Percentiles rank a stretch among this genome's conserved stretches.
Conservation (phyloP, 768 basidiomycete species). For the Cytidiella melzeri region DNA sequence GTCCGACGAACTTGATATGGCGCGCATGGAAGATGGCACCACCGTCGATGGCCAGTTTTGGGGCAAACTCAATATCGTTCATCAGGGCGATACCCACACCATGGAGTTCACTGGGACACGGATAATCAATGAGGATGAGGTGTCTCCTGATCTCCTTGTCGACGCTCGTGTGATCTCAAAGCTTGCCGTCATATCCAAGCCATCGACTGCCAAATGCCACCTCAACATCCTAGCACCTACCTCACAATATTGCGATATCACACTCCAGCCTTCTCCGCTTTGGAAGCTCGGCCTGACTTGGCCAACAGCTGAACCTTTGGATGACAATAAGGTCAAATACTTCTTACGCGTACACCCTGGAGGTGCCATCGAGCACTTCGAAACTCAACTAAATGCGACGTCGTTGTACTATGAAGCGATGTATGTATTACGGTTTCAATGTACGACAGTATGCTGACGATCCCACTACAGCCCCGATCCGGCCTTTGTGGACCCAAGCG, state of each 20-base stretch:
- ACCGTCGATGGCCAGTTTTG: slow-evolving; percentile 81
- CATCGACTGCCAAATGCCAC: slow-evolving; percentile 69
- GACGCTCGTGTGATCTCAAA: slow-evolving; percentile 76
- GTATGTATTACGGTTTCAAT: slow-evolving; percentile 36
- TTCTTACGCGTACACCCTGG: slow-evolving; percentile 80
- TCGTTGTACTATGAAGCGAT: slow-evolving; percentile 82
- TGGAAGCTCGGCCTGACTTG: slow-evolving; percentile 76
- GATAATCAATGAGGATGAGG: slow-evolving; percentile 54
- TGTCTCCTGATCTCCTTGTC: slow-evolving; percentile 62
- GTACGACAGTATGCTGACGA: slow-evolving; percentile 4
- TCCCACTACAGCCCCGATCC: slow-evolving; percentile 61
- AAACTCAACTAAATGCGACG: slow-evolving; percentile 73
- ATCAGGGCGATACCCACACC: slow-evolving; percentile 67
- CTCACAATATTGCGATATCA: slow-evolving; percentile 76
- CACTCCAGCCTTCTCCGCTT: slow-evolving; percentile 59
- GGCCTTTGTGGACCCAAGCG: slow-evolving; percentile 66
- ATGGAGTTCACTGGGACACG: slow-evolving; percentile 83
- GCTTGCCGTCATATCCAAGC: slow-evolving; percentile 68
- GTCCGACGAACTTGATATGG: slow-evolving; percentile 84
- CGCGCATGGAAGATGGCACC: slow-evolving; percentile 85
- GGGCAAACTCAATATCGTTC: slow-evolving; percentile 82
- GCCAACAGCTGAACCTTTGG: slow-evolving; percentile 66
- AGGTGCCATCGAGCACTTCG: slow-evolving; percentile 83
- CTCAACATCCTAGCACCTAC: slow-evolving; percentile 68
- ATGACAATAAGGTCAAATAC: slow-evolving; percentile 68